phyloP scores from a whole-genome alignment of 163 green algal genomes.

The Scenedesmus sp. region DNA sequence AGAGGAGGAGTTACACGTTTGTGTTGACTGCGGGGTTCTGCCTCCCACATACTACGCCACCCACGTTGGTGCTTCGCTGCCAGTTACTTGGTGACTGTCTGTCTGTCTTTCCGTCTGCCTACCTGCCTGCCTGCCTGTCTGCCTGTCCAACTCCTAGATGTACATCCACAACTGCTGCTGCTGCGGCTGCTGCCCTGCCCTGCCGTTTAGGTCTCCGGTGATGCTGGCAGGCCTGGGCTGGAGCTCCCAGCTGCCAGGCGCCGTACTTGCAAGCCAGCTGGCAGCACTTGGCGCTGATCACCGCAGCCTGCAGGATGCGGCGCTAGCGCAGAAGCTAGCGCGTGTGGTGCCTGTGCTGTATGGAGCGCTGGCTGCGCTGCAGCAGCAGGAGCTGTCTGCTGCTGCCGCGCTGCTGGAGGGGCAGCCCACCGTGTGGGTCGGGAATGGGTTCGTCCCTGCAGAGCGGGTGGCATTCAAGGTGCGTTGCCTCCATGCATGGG shows the following conservation, averaged over 20 bases:
- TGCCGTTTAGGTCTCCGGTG: conserved; percentile 61
- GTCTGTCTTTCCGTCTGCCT: too few relatives aligned
- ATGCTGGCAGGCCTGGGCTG: conserved; percentile 75
- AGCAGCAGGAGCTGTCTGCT: conserved; percentile 64
- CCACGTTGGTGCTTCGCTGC: too few relatives aligned
- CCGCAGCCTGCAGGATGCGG: conserved; percentile 40
- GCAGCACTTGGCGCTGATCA: conserved; percentile 68
- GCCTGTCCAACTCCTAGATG: too few relatives aligned
- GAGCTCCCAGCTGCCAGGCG: conserved; percentile 54
- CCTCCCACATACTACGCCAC: too few relatives aligned
- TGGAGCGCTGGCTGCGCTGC: conserved; percentile 54
- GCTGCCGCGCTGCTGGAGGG: conserved; percentile 64
- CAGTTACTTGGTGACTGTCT: too few relatives aligned
- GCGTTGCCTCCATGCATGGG: too few relatives aligned
- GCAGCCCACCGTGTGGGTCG: conserved; percentile 79
- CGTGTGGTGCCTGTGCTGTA: conserved; percentile 78
- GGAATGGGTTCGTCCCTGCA: conserved; percentile 75
- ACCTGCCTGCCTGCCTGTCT: too few relatives aligned
- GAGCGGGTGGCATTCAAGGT: conserved; percentile 76
- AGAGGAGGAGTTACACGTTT: too few relatives aligned
- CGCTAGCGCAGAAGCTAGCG: conserved; percentile 66
- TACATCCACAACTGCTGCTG: not conserved
- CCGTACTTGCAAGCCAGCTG: conserved; percentile 77
- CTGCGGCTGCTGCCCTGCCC: not conserved
- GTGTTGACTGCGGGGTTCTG: too few relatives aligned